Conservation (phyloP, 2,329 filamentous ascomycete genomes). For the Beauveria australis region DNA sequence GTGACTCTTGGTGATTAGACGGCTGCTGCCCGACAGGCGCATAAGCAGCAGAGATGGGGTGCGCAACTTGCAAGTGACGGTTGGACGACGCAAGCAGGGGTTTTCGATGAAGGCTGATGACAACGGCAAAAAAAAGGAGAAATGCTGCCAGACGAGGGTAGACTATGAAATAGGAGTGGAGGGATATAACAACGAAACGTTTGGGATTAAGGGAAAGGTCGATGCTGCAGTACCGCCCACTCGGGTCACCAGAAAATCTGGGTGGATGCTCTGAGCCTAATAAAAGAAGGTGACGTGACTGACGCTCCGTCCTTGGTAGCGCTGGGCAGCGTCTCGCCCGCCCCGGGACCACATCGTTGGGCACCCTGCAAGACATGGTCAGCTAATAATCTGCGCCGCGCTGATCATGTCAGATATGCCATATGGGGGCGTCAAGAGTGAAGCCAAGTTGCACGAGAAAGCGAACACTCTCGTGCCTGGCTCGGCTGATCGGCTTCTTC, state of each 20-base stretch:
- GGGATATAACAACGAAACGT: neutral
- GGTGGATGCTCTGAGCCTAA: slow-evolving; percentile 5
- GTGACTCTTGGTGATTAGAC: neutral
- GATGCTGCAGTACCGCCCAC: neutral
- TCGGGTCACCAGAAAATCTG: slow-evolving; percentile 4
- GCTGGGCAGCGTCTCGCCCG: neutral
- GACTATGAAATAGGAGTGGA: neutral
- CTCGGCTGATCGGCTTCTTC: neutral
- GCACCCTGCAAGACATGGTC: neutral
- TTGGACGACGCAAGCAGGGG: neutral
- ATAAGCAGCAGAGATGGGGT: neutral
- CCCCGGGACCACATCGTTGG: neutral
- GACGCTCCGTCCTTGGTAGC: neutral
- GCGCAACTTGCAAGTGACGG: neutral
- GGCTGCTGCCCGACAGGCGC: neutral
- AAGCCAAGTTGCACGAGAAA: neutral
- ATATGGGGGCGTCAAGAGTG: neutral
- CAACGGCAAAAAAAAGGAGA: neutral
- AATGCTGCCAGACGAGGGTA: neutral
- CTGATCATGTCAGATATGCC: slow-evolving; percentile 2
- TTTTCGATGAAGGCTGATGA: neutral
- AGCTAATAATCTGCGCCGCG: neutral
- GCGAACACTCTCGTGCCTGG: neutral
- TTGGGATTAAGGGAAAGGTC: neutral
- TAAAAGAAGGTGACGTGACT: neutral